Evolutionary conservation across 73 alveolate species (phyloP).

Genomic region (Diophrys sp.): DNA sequence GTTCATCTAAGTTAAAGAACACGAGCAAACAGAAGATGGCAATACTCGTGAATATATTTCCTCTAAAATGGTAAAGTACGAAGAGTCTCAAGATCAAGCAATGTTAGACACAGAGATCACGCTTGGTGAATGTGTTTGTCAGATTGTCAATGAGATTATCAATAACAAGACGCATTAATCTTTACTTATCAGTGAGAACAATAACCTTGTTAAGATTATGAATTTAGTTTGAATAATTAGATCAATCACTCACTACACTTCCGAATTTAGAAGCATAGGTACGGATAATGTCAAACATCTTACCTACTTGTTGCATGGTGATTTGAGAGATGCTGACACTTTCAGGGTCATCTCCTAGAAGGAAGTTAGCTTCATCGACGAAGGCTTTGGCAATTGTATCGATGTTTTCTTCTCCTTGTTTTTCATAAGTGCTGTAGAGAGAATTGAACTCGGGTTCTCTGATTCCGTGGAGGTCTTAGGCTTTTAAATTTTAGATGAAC

Average conservation of each 20-base stretch:
- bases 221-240: neutral
- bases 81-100: neutral
- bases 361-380: neutral
- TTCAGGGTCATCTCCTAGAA: neutral
- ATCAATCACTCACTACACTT: neutral
- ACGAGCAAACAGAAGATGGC: neutral
- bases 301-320: neutral
- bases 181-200: neutral
- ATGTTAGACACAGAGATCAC: neutral
- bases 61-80: neutral
- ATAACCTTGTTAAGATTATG: neutral
- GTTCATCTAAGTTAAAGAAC: neutral
- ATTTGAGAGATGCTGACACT: neutral
- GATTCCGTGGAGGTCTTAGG: conserved; percentile 4
- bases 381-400: neutral
- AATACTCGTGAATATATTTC: neutral
- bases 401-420: neutral
- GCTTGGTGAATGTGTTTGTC: neutral
- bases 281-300: neutral
- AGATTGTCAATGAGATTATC: neutral
- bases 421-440: conserved; percentile 2
- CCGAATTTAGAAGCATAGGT: neutral
- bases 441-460: neutral
- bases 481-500: neutral
- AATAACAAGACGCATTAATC: neutral